Evolutionary conservation across 225 moss, liverwort and hornwort species (phyloP).

Genomic region (Neckera pumila): DNA sequence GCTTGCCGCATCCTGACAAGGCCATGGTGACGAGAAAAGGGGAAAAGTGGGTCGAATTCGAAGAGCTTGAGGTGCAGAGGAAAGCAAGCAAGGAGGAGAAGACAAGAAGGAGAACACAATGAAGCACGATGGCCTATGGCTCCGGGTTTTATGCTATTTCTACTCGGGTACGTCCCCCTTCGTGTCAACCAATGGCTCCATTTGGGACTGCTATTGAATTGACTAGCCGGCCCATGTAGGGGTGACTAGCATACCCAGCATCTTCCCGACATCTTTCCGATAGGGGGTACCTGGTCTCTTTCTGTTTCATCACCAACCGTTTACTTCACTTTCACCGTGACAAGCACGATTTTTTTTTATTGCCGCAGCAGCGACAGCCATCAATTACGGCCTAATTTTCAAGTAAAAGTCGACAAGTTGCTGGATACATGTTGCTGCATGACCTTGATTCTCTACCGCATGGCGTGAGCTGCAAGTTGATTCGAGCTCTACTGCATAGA

Average conservation of each 20-base stretch:
- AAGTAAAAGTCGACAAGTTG: not conserved
- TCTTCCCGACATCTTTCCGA: not conserved
- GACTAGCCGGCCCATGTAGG: not conserved
- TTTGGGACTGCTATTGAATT: not conserved
- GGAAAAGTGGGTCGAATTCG: not conserved
- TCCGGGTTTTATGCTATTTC: not conserved
- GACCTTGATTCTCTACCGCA: not conserved
- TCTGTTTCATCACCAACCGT: not conserved
- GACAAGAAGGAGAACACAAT: not conserved
- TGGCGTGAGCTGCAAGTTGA: not conserved
- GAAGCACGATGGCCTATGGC: not conserved
- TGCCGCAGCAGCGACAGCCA: not conserved
- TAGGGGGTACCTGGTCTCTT: not conserved
- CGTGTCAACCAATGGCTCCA: not conserved
- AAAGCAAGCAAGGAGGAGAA: not conserved
- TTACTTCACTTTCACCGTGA: not conserved
- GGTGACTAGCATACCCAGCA: not conserved
- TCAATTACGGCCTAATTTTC: not conserved
- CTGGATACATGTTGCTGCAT: not conserved
- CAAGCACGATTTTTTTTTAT: not conserved
- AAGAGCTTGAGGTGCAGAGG: not conserved
- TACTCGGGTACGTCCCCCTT: not conserved
- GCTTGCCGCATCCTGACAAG: conserved; percentile 17
- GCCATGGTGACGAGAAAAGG: not conserved
- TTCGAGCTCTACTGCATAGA: not conserved